Base-by-base conservation (phyloP, 768 basidiomycete species). In the Podaxis sp. region DNA sequence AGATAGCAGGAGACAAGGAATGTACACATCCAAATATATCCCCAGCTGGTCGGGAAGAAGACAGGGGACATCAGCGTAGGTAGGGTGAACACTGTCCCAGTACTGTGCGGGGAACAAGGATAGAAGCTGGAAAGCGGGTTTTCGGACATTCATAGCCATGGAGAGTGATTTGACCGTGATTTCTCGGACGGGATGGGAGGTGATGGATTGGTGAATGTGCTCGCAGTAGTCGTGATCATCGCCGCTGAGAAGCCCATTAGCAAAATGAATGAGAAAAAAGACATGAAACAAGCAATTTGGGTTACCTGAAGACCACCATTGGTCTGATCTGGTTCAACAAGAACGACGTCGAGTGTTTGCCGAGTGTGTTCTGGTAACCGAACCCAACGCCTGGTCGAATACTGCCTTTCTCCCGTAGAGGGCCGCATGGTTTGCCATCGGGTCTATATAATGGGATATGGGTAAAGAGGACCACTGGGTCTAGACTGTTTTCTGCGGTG, bases 161-260 rank as follows among this genome's bases (percentile, higher is more conserved):
- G 93, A 94, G 69, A 97, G 80, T 2, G 93, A 89, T 73, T 95
- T 97, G 69, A 98, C 84, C 0, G 93, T 91, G 20, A 96, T 82
- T 76, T 99, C 96, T 56, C 81, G 83, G 63, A n/a, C 64, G 64
- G 58, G 59, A 52, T 55, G 59, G 65, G 65, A 58, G 73, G 71
- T 65, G 75, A 66, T 72, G 48, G 33, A 26, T 30, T 63, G 88
- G 86, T 71, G 78, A 12, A 57, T 78, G 69, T 87, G 86, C 77
- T 92, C 92, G 74, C 96, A 99, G 66, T 96, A 94, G 69, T 98
- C 96, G 72, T 97, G 95, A 70, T 98, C 95, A 73, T 98, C 95
- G 4, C 93, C 96, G 67, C 92, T 94, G 64, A 57, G 33, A 51
- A 60, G 44, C 48, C 63, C 40, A 60, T 41, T 33, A 53, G 62